phyloP scores from a whole-genome alignment of 2,329 filamentous ascomycete genomes.

The Ceratocystis huliohia region DNA sequence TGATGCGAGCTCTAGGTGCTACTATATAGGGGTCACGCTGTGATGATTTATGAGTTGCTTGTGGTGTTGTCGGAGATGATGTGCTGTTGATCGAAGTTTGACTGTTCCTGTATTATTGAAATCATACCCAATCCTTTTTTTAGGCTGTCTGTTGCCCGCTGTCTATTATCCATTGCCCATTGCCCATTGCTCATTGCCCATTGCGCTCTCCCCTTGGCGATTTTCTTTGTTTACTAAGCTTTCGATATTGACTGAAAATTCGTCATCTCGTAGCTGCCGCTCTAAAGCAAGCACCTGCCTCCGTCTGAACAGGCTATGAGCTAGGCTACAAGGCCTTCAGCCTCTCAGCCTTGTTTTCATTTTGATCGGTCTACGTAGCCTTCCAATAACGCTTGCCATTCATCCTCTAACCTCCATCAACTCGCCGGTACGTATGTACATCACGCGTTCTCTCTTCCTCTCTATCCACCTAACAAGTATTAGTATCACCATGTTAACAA shows the following conservation, averaged over 20 bases:
- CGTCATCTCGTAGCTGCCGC: constrained; percentile 16
- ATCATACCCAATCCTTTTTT: constrained; percentile 14
- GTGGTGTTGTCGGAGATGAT: constrained; percentile 6
- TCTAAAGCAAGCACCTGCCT: not conserved
- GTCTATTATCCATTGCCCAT: not conserved
- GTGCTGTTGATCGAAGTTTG: constrained; percentile 19
- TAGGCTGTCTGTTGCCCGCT: not conserved
- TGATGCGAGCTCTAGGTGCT: constrained; percentile 35
- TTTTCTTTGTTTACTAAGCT: constrained; percentile 20
- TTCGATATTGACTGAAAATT: not conserved
- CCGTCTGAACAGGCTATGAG: not conserved
- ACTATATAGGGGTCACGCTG: not conserved
- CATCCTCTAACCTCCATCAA: not conserved
- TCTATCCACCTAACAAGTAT: not conserved
- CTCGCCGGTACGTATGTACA: constrained; percentile 5
- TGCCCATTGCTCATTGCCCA: no score
- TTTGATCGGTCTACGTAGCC: not conserved
- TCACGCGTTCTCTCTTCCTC: not conserved
- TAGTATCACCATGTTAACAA: constrained; percentile 2
- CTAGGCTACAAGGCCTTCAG: not conserved
- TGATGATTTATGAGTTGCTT: constrained; percentile 25
- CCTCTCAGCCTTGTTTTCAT: constrained; percentile 9
- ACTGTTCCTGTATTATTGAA: constrained; percentile 15
- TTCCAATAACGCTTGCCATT: constrained; percentile 1
- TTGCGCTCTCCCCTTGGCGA: constrained; percentile 11